Conservation (phyloP, 2,329 filamentous ascomycete genomes). For the Fusarium sp. region DNA sequence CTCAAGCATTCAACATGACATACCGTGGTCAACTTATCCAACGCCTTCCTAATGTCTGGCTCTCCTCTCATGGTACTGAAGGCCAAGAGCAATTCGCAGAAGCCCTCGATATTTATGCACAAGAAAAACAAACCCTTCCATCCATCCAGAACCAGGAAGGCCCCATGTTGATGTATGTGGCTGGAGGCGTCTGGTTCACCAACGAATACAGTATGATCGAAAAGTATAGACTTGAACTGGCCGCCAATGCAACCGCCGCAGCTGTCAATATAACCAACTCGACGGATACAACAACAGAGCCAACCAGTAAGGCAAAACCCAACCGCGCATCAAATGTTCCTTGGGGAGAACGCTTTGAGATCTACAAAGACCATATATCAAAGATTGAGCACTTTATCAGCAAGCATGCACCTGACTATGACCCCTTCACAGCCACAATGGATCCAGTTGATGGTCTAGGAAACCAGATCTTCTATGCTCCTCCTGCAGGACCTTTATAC, state of each 20-base stretch:
- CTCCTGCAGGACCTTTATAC: slow-evolving; percentile 41
- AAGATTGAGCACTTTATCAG: not conserved
- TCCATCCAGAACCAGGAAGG: not conserved
- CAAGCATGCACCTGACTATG: not conserved
- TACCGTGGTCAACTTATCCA: slow-evolving; percentile 13
- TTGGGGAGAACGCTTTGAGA: not conserved
- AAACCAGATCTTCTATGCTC: slow-evolving; percentile 46
- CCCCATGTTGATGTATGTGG: not conserved
- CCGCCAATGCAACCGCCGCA: no score
- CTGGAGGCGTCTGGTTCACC: slow-evolving; percentile 5
- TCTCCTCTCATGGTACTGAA: not conserved
- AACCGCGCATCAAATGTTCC: not conserved
- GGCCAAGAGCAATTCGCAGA: not conserved
- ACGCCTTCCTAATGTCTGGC: not conserved
- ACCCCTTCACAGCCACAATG: slow-evolving; percentile 28
- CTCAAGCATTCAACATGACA: not conserved
- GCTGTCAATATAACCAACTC: no score
- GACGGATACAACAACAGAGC: no score
- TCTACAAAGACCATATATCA: not conserved
- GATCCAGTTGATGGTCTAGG: slow-evolving; percentile 42
- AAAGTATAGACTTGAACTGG: no score
- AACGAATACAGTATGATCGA: no score
- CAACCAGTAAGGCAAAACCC: no score
- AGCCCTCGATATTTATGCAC: not conserved
- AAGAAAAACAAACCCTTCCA: not conserved